These are phyloP conservation scores for Alternaria alternata DNA, from an alignment of 2,329 filamentous ascomycete species.

Conservation along the genomic window DNA sequence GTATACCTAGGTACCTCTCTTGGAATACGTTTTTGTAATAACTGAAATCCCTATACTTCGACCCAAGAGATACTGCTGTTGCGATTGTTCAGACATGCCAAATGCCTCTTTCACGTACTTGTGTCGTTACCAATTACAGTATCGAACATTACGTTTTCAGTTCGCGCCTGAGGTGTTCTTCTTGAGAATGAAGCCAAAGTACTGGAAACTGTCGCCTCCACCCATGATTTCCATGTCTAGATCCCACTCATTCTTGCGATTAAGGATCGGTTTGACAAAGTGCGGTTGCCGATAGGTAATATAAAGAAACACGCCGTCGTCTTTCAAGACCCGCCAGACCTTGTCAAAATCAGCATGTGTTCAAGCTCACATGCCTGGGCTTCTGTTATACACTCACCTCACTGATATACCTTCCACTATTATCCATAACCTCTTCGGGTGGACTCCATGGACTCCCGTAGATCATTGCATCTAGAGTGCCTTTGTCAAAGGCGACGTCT, in stretches of 20 bases:
- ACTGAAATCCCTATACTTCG: neutral
- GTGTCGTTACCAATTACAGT: neutral
- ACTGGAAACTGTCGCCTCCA: slow-evolving; percentile 32
- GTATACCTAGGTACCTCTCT: neutral
- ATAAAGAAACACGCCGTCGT: slow-evolving; percentile 60
- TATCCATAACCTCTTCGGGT: slow-evolving; percentile 58
- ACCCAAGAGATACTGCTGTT: neutral
- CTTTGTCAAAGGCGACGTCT: slow-evolving; percentile 67
- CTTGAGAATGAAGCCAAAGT: slow-evolving; percentile 25
- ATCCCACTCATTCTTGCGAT: slow-evolving; percentile 31
- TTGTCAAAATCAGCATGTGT: slow-evolving; percentile 22
- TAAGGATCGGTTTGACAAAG: slow-evolving; percentile 41
- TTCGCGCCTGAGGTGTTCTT: neutral
- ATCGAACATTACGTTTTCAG: too few species aligned
- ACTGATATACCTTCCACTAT: slow-evolving; percentile 59
- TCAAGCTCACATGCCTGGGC: rapidly evolving
- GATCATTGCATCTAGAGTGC: slow-evolving; percentile 65
- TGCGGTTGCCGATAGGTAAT: slow-evolving; percentile 51
- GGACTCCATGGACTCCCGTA: slow-evolving; percentile 63
- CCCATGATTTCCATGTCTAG: slow-evolving; percentile 32
- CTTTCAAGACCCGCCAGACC: slow-evolving; percentile 59
- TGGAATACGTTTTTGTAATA: neutral
- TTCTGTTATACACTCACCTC: slow-evolving; percentile 51
- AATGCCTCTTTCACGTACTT: neutral
- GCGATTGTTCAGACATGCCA: neutral